Evolutionary conservation across 139 green algal genomes (phyloP), one percentile per base, ranked within the genome.

Genomic region (Closterium sp.): DNA sequence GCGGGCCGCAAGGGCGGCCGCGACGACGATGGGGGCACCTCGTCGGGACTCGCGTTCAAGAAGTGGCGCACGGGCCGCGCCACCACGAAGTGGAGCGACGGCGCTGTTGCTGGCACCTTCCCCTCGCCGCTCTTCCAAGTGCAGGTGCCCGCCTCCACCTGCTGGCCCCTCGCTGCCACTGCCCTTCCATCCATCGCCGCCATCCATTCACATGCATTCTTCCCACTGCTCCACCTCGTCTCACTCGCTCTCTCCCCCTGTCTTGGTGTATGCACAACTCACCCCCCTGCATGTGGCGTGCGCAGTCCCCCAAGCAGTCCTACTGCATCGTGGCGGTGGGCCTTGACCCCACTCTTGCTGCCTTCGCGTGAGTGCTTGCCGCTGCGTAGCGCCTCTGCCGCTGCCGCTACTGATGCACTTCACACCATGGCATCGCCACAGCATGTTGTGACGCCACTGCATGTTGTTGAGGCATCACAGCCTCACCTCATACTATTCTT

Each of bases 71-170:
- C 81, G 21, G 81, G 81, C n/a, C n/a, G 81, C 12, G 81, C n/a
- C 81, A 32, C n/a, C 81, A 85, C 81, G 10, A 31, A 85, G 81
- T 85, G 81, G 81, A 85, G 81, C 28, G 81, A 85, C 6, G 81
- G 81, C 21, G 81, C 81, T 31, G 81, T 85, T 32, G 81, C n/a
- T 5, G 81, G 81, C 81, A 85, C 81, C n/a, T 85, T 85, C 81
- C 81, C 81, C n/a, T 85, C 81, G 81, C 81, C 81, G 2, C 81
- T 85, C 28, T 85, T 85, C n/a, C 81, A 85, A 85, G n/a, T 85
- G 81, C 81, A 85, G 81, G 81, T 85, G 6, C 38, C 38, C 4
- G 4, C 4, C 4, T 9, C 38, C 38, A 19, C 38, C 38, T 66
- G 9, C 19, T 66, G 19, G 9, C 38, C 19, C 38, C 38, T 9